phyloP scores from a whole-genome alignment of 73 alveolate genomes.

The Paramecium tetraurelia region DNA sequence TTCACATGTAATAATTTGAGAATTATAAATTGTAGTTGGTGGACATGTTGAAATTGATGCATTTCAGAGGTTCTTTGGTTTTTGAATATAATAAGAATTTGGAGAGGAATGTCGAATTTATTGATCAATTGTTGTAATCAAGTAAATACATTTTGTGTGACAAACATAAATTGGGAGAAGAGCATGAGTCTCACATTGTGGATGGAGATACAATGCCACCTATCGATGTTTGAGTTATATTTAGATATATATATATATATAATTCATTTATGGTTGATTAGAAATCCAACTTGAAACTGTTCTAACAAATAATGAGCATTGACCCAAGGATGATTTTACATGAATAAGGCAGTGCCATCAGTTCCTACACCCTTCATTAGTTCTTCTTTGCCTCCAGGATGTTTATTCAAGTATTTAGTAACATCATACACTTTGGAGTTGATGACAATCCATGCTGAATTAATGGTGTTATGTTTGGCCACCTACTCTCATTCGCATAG shows the following conservation, averaged over 20 bases:
- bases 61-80: conserved; percentile 19
- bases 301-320: conserved; percentile 79
- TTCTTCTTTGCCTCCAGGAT: conserved; percentile 93
- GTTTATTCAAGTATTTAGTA: conserved; percentile 79
- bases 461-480: conserved; percentile 72
- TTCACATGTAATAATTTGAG: conserved; percentile 7
- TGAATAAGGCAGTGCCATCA: conserved; percentile 84
- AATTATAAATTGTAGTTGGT: not conserved
- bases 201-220: conserved; percentile 40
- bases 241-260: not conserved
- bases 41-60: conserved; percentile 46
- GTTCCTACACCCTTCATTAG: conserved; percentile 83
- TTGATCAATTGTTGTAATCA: not conserved
- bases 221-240: conserved; percentile 9
- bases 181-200: conserved; percentile 3
- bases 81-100: conserved; percentile 24
- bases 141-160: not conserved
- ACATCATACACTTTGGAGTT: conserved; percentile 87
- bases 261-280: not conserved
- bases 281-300: conserved; percentile 77
- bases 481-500: conserved; percentile 66
- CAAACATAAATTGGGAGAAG: not conserved
- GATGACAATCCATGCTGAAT: conserved; percentile 83
- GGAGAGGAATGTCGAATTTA: not conserved
- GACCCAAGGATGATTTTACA: conserved; percentile 91